These are phyloP conservation scores for Aspergillus hortae DNA, from an alignment of 2,329 filamentous ascomycete genomes.

Conservation along the genomic window DNA sequence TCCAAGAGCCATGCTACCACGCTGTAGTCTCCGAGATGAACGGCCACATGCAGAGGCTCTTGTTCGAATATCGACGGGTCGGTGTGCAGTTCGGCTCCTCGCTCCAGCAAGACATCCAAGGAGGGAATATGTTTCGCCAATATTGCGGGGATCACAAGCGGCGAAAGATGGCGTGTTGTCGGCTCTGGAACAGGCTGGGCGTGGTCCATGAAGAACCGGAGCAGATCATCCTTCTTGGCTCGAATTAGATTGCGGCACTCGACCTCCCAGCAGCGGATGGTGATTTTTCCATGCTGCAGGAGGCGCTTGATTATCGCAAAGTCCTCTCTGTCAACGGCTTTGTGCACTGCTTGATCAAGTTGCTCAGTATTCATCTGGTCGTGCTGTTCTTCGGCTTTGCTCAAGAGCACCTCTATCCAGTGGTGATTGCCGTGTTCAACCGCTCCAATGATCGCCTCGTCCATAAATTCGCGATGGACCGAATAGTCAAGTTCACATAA, in stretches of 20 bases:
- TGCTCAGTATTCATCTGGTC: neutral
- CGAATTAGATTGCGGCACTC: neutral
- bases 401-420: neutral
- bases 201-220: neutral
- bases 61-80: neutral
- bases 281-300: neutral
- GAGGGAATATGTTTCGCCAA: neutral
- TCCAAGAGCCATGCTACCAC: neutral
- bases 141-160: neutral
- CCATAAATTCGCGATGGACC: neutral
- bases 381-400: neutral
- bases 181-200: neutral
- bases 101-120: neutral
- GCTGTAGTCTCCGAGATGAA: neutral
- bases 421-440: neutral
- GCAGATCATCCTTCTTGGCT: neutral
- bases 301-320: neutral
- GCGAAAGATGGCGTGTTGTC: neutral
- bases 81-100: neutral
- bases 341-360: neutral
- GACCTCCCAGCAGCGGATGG: neutral
- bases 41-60: neutral
- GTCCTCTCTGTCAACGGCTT: neutral
- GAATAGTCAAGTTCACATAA: neutral
- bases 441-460: neutral